Evolutionary conservation across 805 yeast genomes (phyloP), one percentile per base, ranked within the genome.

Genomic region (Suhomyces sp.): DNA sequence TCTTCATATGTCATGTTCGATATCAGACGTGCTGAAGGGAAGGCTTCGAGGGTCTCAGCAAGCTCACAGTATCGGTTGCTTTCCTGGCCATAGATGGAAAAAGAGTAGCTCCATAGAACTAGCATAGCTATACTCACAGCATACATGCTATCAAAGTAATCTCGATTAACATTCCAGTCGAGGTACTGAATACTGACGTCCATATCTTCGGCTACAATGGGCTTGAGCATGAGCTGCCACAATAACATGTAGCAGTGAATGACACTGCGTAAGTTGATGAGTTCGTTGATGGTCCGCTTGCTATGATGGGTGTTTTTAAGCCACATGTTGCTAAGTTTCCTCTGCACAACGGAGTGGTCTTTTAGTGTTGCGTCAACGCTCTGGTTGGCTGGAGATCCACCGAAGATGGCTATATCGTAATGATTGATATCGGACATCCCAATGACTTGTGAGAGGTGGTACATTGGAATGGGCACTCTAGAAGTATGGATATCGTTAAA

Each of bases 351-450:
- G 19, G 57, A 50, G 47, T 65, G 63, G 52, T 75, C 79, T 47
- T 73, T 71, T 27, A 56, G 47, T 1, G 73, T 69, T 1, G 72
- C 76, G 25, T 57, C 61, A 4, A 75, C 78, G 53, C 76, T 87
- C 85, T 87, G 84, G 60, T 91, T 79, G 69, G 86, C 82, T 1
- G 94, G 94, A 6, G 90, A 87, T 0, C 97, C 97, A 2, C 92
- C 85, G 65, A 76, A 85, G 4, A 87, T 84, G 49, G 87, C 87
- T 52, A 87, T 82, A 65, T 89, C 96, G 65, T 87, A 85, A 56
- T 87, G 89, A 51, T 87, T 84, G 25, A 86, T 78, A 48, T 88
- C 81, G 63, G 89, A 56, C 55, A 73, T 62, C 1, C 76, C 79
- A 44, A 84, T 80, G 13, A 87, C 81, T 61, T 87, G 92, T 0